Evolutionary conservation across 2,329 filamentous ascomycete species (phyloP).

Genomic region (Penicillium frequentans): DNA sequence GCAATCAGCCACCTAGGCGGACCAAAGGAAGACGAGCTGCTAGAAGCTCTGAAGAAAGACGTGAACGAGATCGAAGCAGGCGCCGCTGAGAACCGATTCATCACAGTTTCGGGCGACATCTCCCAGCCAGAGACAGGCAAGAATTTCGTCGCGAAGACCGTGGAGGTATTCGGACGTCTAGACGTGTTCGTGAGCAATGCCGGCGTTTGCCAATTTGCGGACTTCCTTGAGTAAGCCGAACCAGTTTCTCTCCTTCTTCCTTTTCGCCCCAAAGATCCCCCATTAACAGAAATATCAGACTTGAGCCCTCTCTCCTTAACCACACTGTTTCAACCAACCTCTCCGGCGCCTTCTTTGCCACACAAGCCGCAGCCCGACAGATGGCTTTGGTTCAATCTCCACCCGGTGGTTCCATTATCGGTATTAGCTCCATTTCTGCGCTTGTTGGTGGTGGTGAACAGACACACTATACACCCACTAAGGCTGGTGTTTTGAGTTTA

Average conservation of each 20-base stretch:
- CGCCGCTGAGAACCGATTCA: conserved; percentile 47
- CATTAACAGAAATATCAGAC: conserved; percentile 31
- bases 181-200: conserved; percentile 87
- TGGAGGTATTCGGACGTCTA: conserved; percentile 55
- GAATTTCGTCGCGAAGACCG: conserved; percentile 65
- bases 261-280: background rate
- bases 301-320: conserved; percentile 68
- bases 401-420: conserved; percentile 72
- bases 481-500: conserved; percentile 75
- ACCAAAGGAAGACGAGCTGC: conserved; percentile 29
- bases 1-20: conserved; percentile 74
- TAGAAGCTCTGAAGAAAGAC: conserved; percentile 33
- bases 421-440: conserved; percentile 42
- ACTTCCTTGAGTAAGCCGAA: conserved; percentile 68
- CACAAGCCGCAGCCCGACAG: conserved; percentile 80
- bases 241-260: background rate
- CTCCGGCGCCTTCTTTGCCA: conserved; percentile 82
- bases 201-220: conserved; percentile 82
- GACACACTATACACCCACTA: conserved; percentile 85
- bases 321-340: conserved; percentile 78
- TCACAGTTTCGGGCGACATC: conserved; percentile 75
- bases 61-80: conserved; percentile 26
- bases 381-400: conserved; percentile 73
- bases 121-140: conserved; percentile 70
- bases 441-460: conserved; percentile 69